phyloP scores from a whole-genome alignment of 148 eudicot genomes.

The Cornus kousa region DNA sequence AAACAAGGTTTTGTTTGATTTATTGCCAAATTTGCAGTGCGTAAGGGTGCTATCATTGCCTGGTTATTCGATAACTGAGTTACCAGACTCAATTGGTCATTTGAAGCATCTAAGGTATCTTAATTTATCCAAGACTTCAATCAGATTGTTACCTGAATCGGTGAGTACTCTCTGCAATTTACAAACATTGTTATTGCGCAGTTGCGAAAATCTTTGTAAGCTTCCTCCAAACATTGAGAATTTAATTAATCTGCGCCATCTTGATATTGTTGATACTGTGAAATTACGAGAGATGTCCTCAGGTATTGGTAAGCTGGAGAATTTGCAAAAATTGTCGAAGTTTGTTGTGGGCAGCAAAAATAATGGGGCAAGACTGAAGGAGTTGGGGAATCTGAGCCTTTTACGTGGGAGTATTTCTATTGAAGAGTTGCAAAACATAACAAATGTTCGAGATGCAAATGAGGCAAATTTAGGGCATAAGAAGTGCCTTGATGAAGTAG shows the following conservation, averaged over 20 bases:
- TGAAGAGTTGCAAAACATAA: too few species aligned
- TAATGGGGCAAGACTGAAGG: too few species aligned
- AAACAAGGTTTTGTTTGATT: too few species aligned
- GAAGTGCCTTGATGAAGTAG: neutral
- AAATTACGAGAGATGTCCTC: neutral
- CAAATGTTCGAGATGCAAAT: too few species aligned
- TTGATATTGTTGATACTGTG: neutral
- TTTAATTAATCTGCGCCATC: too few species aligned
- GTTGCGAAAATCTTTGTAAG: neutral
- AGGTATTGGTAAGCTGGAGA: neutral
- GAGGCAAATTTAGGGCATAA: too few species aligned
- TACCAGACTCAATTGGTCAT: neutral
- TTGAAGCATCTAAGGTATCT: conserved; percentile 16
- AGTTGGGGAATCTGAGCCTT: too few species aligned
- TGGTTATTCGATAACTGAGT: neutral
- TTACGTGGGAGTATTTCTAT: too few species aligned
- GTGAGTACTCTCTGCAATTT: neutral
- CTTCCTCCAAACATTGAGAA: neutral
- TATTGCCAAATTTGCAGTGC: neutral
- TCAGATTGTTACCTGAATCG: neutral
- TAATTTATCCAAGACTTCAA: neutral
- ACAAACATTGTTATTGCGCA: neutral
- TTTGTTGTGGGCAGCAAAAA: too few species aligned
- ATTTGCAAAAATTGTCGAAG: too few species aligned
- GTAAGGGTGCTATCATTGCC: neutral